Base-by-base conservation (phyloP, 768 basidiomycete genomes). In the Neoboletus brunneissimus region DNA sequence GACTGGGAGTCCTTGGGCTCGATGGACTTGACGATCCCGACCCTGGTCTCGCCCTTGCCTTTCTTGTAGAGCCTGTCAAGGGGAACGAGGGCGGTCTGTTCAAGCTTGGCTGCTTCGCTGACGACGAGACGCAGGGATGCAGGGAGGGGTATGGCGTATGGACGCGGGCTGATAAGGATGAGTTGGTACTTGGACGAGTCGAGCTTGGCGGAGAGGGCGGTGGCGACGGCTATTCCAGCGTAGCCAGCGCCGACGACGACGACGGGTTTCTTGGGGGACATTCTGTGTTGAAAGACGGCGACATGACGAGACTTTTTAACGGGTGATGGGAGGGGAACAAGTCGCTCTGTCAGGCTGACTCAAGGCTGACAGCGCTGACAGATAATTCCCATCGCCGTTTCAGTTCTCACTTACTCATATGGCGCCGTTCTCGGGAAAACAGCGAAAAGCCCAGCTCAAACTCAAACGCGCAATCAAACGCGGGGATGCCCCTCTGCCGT, bases 401-500 rank as follows among this genome's bases (percentile, higher is more conserved):
- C 9, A 16, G 18, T 9, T n/a, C n/a, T n/a, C n/a, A 18, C 37
- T 38, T 6, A 38, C 38, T 34, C 51, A 53, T n/a, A 68, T 70
- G 67, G 51, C 67, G 6, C 61, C 49, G 0, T 47, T 75, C 11
- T 89, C 87, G 0, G 79, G 78, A 40, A 88, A 85, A 54, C 78
- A 88, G 64, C 86, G 85, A 61, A 91, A 87, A 59, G 85, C 81
- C 2, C 82, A 89, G 55, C 78, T 86, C 9, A 84, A 91, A 68
- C 79, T 85, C 48, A 91, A 90, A 64, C 87, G 93, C 23, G 93
- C 94, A 5, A 73, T 88, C 32, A 95, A 95, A 70, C 86, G 92
- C 32, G 93, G 90, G 5, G 90, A 91, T 59, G 70, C 77, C 4
- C 65, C 67, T 73, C 78, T 15, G 59, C 77, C 23, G 62, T 76